Conservation (phyloP, 1,139 yeast species). For the Debaryomyces sp. region DNA sequence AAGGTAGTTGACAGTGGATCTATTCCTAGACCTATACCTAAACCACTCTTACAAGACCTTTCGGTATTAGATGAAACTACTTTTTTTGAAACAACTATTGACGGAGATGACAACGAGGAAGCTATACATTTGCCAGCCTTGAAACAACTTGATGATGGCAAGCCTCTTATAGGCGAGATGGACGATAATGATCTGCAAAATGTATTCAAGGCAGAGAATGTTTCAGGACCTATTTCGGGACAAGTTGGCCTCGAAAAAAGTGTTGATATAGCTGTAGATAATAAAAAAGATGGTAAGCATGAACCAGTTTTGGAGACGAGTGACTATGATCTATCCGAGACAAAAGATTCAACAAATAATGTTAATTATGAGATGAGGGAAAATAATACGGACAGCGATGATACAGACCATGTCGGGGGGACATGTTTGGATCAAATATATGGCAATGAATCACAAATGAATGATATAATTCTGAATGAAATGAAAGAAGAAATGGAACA, state of each 20-base stretch:
- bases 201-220: background rate
- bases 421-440: slow-evolving; percentile 1
- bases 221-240: background rate
- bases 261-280: background rate
- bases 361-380: background rate
- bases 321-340: background rate
- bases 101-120: background rate
- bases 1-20: background rate
- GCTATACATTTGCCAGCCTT: background rate
- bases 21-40: slow-evolving; percentile 1
- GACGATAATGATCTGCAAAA: background rate
- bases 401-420: background rate
- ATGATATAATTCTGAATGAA: background rate
- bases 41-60: background rate
- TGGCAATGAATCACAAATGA: background rate
- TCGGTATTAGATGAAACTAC: background rate
- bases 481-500: background rate
- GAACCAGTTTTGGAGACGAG: background rate
- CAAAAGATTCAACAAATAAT: no score
- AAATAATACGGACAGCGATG: background rate
- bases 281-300: background rate
- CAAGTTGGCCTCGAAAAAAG: background rate
- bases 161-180: background rate
- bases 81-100: background rate
- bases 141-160: background rate